A percentile compares a stretch with the other conserved stretches of the same genome.
Conservation (phyloP, 2,329 filamentous ascomycete genomes). For the Trichoderma asperellum region DNA sequence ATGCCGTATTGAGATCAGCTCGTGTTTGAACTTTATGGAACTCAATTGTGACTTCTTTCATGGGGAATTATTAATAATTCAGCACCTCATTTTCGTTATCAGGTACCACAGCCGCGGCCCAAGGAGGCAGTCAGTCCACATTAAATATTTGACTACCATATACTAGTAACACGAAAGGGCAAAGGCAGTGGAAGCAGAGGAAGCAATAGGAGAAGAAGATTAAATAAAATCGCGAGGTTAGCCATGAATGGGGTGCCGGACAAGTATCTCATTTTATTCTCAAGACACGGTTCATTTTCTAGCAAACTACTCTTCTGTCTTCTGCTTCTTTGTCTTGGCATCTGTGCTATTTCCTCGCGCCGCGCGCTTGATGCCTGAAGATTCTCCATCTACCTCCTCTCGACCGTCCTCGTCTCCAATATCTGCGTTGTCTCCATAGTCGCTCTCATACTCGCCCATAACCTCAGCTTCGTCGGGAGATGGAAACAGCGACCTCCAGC, state of each 20-base stretch:
- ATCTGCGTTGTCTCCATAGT: constrained; percentile 43
- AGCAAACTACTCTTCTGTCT: constrained; percentile 26
- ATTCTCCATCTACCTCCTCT: constrained; percentile 30
- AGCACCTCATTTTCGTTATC: too few species aligned
- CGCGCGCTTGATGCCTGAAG: constrained; percentile 34
- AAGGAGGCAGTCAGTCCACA: too few species aligned
- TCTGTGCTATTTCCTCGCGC: constrained; percentile 29
- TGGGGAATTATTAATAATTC: too few species aligned
- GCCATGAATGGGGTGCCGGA: too few species aligned
- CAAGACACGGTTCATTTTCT: neutral
- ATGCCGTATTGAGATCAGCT: neutral
- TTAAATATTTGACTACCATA: too few species aligned
- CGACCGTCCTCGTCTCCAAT: constrained; percentile 35
- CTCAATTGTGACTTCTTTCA: neutral
- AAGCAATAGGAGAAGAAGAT: too few species aligned
- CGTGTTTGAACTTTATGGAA: neutral
- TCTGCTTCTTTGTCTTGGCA: constrained; percentile 36
- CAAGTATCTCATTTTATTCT: too few species aligned
- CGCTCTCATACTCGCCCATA: constrained; percentile 43
- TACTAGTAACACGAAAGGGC: too few species aligned
- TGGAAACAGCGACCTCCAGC: constrained; percentile 54
- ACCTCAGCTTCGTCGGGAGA: constrained; percentile 40
- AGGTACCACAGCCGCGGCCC: too few species aligned
- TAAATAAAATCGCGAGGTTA: too few species aligned
- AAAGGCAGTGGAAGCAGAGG: too few species aligned